Evolutionary conservation across 1,284 basidiomycete species (phyloP), one percentile per base, ranked within the genome.

Genomic region (Ganoderma meredithae): DNA sequence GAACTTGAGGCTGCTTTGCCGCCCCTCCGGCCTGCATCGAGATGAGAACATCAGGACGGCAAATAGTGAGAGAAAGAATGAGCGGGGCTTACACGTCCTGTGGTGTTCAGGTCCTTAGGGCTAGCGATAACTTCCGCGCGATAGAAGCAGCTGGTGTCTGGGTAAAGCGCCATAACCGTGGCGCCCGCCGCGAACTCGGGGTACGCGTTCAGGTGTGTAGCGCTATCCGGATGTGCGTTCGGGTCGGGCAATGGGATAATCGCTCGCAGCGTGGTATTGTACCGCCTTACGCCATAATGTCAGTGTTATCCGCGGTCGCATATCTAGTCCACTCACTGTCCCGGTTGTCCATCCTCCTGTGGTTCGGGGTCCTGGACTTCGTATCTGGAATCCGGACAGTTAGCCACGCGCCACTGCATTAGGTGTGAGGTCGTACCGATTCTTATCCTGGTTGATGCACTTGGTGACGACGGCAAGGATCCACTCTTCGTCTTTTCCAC

Each of bases 141-240:
- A 74, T 95, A 95, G 80, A 95, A 95, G 76, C 92, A 94, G 72
- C 92, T 94, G 0, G 93, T 95, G 75, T 95, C 93, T 0, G 93
- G 93, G 78, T 94, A 95, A 15, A 95, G 81, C 1, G 91, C 93
- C 86, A 95, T 87, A 7, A 95, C 93, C 0, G 85, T 91, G 13
- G 90, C 88, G 1, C 92, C 88, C 0, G 85, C 80, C n/a, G 85
- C 79, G 76, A 93, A 94, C 71, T 90, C 88, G 62, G 86, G 90
- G 78, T 94, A 93, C 15, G 88, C 84, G 72, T 83, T 87, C 52
- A 88, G 81, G 79, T 93, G 91, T 22, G 89, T 83, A 0, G 90
- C 83, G 74, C 80, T 88, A 49, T 84, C 86, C 47, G 82, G 78
- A 13, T 82, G 81, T 1, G 90, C 89, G 58, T 80, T 83, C 12